Conservation (phyloP, 1,139 yeast species). For the Diutina mesorugosa region DNA sequence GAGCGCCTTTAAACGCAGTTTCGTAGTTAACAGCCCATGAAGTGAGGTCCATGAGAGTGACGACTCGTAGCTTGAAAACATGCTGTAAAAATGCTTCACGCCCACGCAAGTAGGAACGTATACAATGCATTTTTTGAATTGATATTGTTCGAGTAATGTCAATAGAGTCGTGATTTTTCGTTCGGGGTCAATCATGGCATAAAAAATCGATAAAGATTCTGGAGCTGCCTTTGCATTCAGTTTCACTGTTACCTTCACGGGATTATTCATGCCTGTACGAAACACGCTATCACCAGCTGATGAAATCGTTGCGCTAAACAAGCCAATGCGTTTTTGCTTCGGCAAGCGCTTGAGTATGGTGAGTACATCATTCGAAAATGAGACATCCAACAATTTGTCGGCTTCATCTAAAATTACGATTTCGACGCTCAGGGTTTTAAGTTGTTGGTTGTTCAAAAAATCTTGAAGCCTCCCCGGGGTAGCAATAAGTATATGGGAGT, state of each 20-base stretch:
- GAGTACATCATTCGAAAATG: conserved; percentile 61
- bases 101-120: conserved; percentile 85
- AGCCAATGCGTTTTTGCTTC: conserved; percentile 84
- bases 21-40: conserved; percentile 76
- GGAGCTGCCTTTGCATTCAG: conserved; percentile 40
- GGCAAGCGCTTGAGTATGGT: conserved; percentile 59
- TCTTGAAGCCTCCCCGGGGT: conserved; percentile 89
- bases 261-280: conserved; percentile 78
- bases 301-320: conserved; percentile 83
- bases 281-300: conserved; percentile 63
- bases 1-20: conserved; percentile 62
- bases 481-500: conserved; percentile 72
- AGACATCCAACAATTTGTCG: conserved; percentile 70
- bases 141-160: conserved; percentile 36
- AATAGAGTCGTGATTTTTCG: conserved; percentile 47
- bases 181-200: conserved; percentile 47
- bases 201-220: conserved; percentile 47
- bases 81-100: conserved; percentile 61
- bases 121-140: conserved; percentile 67
- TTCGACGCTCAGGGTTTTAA: conserved; percentile 51
- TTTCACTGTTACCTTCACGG: conserved; percentile 71
- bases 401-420: conserved; percentile 85
- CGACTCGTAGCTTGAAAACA: conserved; percentile 23
- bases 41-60: conserved; percentile 33
- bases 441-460: conserved; percentile 39